Evolutionary conservation across 2,329 filamentous ascomycete species (phyloP).

Genomic region (Lecanosticta acicola): DNA sequence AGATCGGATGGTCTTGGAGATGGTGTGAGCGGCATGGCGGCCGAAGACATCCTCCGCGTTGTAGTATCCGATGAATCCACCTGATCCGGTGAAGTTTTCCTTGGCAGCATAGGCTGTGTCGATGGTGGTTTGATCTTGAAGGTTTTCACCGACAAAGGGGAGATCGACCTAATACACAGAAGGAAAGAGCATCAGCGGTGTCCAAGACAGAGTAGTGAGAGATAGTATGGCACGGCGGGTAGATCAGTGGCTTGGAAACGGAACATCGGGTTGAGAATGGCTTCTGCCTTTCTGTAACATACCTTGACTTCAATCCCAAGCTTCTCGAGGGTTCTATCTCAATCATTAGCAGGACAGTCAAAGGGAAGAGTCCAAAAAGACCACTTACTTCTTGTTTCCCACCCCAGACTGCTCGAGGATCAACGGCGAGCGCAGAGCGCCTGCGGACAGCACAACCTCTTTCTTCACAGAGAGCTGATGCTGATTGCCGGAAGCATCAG

Average conservation of each 20-base stretch:
- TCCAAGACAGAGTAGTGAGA: no score
- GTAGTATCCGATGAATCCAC: slow-evolving; percentile 9
- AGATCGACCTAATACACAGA: no score
- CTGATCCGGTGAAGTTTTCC: slow-evolving; percentile 31
- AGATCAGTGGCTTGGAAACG: slow-evolving; percentile 36
- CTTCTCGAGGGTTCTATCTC: slow-evolving; percentile 40
- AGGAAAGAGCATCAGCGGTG: no score
- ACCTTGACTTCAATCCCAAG: slow-evolving; percentile 18
- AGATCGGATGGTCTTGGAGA: slow-evolving; percentile 35
- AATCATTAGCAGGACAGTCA: no score
- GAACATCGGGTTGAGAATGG: slow-evolving; percentile 29
- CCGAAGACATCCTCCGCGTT: slow-evolving; percentile 14
- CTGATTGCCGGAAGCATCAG: slow-evolving; percentile 1
- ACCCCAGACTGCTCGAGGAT: slow-evolving; percentile 58
- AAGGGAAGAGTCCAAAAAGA: no score
- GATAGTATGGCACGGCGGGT: no score
- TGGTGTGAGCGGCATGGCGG: slow-evolving; percentile 35
- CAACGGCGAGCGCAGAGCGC: slow-evolving; percentile 47
- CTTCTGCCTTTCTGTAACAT: no score
- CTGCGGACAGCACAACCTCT: slow-evolving; percentile 37
- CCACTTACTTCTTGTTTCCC: slow-evolving; percentile 37
- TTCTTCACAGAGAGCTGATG: slow-evolving; percentile 3
- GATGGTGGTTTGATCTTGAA: slow-evolving; percentile 26
- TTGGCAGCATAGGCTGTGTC: slow-evolving; percentile 4
- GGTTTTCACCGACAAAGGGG: slow-evolving; percentile 26